Conservation (phyloP, 2,329 filamentous ascomycete genomes). For the Tolypocladium nubicola region DNA sequence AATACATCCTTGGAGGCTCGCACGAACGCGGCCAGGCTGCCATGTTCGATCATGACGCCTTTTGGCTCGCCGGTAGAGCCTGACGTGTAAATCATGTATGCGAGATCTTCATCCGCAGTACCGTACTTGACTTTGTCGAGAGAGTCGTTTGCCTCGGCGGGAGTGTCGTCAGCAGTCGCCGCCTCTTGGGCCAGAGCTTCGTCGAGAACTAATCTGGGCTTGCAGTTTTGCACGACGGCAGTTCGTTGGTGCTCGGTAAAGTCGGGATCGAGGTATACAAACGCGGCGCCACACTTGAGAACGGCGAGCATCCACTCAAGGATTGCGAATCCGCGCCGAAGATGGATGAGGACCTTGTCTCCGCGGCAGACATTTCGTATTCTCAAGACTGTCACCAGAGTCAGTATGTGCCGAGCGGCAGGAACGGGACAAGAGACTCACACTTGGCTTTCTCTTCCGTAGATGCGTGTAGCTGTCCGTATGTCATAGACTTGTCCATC, state of each 20-base stretch:
- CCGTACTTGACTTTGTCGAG: not conserved
- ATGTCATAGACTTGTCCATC: conserved; percentile 1
- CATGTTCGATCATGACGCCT: conserved; percentile 5
- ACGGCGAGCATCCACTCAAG: conserved; percentile 4
- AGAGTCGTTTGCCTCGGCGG: not conserved
- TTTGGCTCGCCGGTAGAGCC: conserved; percentile 3
- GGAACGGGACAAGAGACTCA: not conserved
- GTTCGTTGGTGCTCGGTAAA: not conserved
- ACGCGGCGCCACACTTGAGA: conserved; percentile 4
- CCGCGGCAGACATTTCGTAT: not conserved
- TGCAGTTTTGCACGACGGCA: conserved; percentile 2
- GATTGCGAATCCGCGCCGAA: conserved; percentile 1
- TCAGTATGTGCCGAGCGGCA: not conserved
- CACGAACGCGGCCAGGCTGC: conserved; percentile 1
- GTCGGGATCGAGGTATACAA: conserved; percentile 2
- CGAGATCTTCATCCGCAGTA: conserved; percentile 3
- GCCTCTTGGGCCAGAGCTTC: not conserved
- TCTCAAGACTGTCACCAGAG: not conserved
- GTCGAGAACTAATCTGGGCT: conserved; percentile 1
- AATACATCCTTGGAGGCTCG: not conserved
- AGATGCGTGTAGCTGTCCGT: not conserved
- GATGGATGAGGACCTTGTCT: conserved; percentile 1
- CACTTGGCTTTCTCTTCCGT: conserved; percentile 2
- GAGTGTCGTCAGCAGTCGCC: not conserved
- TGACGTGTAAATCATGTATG: conserved; percentile 4